A percentile compares a stretch with the other conserved stretches of the same genome.
Evolutionary conservation across 1,284 basidiomycete species (phyloP).

Genomic region (Ceratobasidium sp.): DNA sequence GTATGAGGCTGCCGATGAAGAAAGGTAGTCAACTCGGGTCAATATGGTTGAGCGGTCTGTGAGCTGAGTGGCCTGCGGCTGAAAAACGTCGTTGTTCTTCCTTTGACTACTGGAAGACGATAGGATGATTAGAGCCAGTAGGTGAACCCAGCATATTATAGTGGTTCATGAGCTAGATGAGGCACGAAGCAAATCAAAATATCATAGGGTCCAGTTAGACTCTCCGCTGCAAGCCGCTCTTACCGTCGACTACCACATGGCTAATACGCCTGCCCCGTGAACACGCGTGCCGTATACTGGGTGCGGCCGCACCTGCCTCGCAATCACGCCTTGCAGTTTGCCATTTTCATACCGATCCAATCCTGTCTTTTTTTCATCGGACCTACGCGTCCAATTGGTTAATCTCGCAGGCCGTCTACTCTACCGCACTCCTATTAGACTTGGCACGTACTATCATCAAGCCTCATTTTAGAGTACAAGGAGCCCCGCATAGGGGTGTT

Average conservation of each 20-base stretch:
- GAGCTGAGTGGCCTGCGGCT: not conserved
- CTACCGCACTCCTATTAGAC: not conserved
- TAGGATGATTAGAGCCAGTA: not conserved
- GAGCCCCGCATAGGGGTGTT: not conserved
- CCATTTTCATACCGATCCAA: not conserved
- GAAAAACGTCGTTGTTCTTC: not conserved
- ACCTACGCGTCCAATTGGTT: constrained; percentile 9
- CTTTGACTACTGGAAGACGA: not conserved
- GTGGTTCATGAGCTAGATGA: not conserved
- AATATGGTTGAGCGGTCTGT: not conserved
- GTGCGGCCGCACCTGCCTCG: constrained; percentile 16
- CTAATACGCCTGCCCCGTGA: constrained; percentile 14
- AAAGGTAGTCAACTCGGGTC: not conserved
- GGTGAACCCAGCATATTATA: not conserved
- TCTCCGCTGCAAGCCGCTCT: constrained; percentile 3
- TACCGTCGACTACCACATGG: constrained; percentile 23
- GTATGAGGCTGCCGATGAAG: not conserved
- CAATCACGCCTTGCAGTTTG: constrained; percentile 24
- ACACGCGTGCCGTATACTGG: not conserved
- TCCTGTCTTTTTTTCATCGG: not conserved
- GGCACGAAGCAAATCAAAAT: too few species aligned
- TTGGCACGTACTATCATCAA: constrained; percentile 1
- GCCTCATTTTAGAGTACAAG: too few species aligned
- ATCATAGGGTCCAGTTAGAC: constrained; percentile 19
- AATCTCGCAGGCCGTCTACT: not conserved